A percentile compares a stretch with the other conserved stretches of the same genome.
Conservation (phyloP, 2,329 filamentous ascomycete species). For the Arachnomyces sp. region DNA sequence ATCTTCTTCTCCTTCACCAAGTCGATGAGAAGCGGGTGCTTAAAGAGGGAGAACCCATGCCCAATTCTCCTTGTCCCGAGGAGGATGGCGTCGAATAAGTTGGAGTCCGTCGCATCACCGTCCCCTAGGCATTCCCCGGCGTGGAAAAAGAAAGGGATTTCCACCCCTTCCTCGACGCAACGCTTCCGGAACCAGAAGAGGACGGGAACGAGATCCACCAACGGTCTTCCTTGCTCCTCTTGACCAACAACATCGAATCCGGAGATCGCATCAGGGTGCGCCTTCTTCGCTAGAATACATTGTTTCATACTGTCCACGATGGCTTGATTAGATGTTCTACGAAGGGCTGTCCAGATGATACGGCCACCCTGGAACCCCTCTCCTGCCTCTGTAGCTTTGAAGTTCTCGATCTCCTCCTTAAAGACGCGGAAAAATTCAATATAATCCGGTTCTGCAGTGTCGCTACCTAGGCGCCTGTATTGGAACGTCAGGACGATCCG, state of each 20-base stretch:
- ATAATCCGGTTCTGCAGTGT: slow-evolving; percentile 60
- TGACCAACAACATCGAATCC: slow-evolving; percentile 88
- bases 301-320: slow-evolving; percentile 78
- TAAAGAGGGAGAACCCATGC: slow-evolving; percentile 80
- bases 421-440: slow-evolving; percentile 64
- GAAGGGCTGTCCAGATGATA: slow-evolving; percentile 75
- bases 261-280: slow-evolving; percentile 11
- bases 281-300: slow-evolving; percentile 74
- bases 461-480: slow-evolving; percentile 59
- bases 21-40: slow-evolving; percentile 81
- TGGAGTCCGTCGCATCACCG: slow-evolving; percentile 68
- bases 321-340: slow-evolving; percentile 54
- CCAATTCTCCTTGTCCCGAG: slow-evolving; percentile 84
- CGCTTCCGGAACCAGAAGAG: slow-evolving; percentile 90
- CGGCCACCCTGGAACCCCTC: slow-evolving; percentile 75
- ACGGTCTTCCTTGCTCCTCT: slow-evolving; percentile 69
- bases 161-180: slow-evolving; percentile 67
- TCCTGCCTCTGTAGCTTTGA: slow-evolving; percentile 64
- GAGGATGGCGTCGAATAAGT: slow-evolving; percentile 82
- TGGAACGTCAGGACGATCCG: slow-evolving; percentile 65
- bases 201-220: slow-evolving; percentile 71
- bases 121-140: slow-evolving; percentile 81
- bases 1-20: slow-evolving; percentile 85
- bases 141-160: slow-evolving; percentile 93
- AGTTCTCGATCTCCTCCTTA: slow-evolving; percentile 68